These are phyloP conservation scores for Hemileia vastatrix DNA, from an alignment of 1,284 basidiomycete genomes.

Conservation along the genomic window DNA sequence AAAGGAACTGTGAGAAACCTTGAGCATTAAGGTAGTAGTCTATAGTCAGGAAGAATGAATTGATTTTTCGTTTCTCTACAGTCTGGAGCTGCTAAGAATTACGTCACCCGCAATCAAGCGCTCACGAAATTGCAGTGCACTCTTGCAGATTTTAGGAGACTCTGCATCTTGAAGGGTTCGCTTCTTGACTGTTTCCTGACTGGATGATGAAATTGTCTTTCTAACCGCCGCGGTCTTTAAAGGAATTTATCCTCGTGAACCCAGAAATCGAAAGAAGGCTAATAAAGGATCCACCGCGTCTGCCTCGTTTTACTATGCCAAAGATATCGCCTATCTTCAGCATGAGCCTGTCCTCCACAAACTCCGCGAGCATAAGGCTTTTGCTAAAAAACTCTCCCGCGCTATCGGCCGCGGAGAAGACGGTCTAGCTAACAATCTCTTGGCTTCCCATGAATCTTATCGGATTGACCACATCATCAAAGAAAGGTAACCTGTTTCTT, in stretches of 20 bases:
- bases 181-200: too few relatives aligned
- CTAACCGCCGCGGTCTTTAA: too few relatives aligned
- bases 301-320: slow-evolving; percentile 95
- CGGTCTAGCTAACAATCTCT: slow-evolving; percentile 85
- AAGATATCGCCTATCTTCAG: slow-evolving; percentile 94
- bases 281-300: slow-evolving; percentile 97
- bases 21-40: too few relatives aligned
- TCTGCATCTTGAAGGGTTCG: slow-evolving; percentile 95
- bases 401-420: slow-evolving; percentile 91
- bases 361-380: slow-evolving; percentile 93
- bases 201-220: too few relatives aligned
- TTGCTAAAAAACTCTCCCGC: slow-evolving; percentile 90
- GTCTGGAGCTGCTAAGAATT: slow-evolving; percentile 32
- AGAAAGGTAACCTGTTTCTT: slow-evolving; percentile 58
- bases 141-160: slow-evolving; percentile 86
- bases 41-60: too few relatives aligned
- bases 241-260: slow-evolving; percentile 98
- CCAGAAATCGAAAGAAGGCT: slow-evolving; percentile 79
- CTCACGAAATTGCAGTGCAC: slow-evolving; percentile 72
- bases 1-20: too few relatives aligned
- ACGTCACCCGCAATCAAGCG: slow-evolving; percentile 67
- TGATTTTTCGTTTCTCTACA: too few relatives aligned
- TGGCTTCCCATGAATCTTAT: slow-evolving; percentile 70
- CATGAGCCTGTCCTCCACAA: slow-evolving; percentile 96
- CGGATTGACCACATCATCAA: slow-evolving; percentile 85